Percentiles rank a stretch among this genome's conserved stretches.
phyloP scores from a whole-genome alignment of 768 basidiomycete species.

The Naematelia encephala region DNA sequence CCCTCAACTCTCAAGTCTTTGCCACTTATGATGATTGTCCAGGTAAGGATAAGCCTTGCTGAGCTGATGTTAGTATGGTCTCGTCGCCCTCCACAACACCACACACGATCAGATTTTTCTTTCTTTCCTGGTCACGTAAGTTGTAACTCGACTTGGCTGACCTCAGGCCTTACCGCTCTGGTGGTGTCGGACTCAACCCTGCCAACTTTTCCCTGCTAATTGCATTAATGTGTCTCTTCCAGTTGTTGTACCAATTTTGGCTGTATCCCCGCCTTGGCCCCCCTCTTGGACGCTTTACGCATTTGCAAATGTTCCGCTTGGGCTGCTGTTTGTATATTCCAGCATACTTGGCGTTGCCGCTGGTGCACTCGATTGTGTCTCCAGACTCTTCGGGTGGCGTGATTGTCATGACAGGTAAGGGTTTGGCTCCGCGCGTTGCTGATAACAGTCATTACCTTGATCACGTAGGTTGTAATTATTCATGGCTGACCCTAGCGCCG shows the following conservation, averaged over 20 bases:
- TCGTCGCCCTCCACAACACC: constrained; percentile 75
- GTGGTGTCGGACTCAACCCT: constrained; percentile 87
- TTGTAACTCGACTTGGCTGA: constrained; percentile 20
- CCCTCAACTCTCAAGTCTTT: constrained; percentile 68
- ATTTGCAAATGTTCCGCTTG: constrained; percentile 51
- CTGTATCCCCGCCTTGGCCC: constrained; percentile 52
- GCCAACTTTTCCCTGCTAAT: constrained; percentile 87
- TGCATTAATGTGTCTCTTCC: constrained; percentile 85
- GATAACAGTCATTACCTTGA: constrained; percentile 63
- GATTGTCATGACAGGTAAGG: constrained; percentile 65
- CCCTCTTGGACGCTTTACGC: constrained; percentile 50
- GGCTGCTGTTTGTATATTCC: constrained; percentile 77
- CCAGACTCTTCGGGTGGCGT: constrained; percentile 66
- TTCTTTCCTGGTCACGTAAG: constrained; percentile 84
- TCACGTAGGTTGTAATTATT: constrained; percentile 63
- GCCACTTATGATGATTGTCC: constrained; percentile 78
- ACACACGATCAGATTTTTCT: constrained; percentile 90
- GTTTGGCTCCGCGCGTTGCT: background rate
- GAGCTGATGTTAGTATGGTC: constrained; percentile 59
- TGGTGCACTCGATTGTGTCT: constrained; percentile 70
- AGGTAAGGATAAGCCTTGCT: constrained; percentile 50
- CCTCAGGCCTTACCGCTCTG: constrained; percentile 68
- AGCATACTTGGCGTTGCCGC: constrained; percentile 73
- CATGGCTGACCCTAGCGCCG: constrained; percentile 58
- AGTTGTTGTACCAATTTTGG: constrained; percentile 71